Conservation (phyloP, 495 filamentous ascomycete genomes). For the Cladorrhinum samala region DNA sequence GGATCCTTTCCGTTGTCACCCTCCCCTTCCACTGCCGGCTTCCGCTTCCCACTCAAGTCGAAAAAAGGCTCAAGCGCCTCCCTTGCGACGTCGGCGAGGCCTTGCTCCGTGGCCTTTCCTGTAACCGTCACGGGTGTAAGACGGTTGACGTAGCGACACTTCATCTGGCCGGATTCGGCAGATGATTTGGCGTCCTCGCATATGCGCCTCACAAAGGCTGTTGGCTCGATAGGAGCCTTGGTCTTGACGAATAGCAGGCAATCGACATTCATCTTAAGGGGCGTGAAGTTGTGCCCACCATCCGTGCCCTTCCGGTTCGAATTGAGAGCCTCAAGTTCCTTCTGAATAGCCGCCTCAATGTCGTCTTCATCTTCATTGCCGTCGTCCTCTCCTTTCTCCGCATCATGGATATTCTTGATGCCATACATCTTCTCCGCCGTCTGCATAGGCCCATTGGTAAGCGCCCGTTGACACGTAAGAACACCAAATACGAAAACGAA, state of each 20-base stretch:
- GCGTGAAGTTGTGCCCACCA: slow-evolving; percentile 46
- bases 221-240: slow-evolving; percentile 66
- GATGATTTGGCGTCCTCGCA: slow-evolving; percentile 56
- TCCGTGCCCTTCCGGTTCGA: slow-evolving; percentile 36
- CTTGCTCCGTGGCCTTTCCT: slow-evolving; percentile 71
- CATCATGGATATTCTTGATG: slow-evolving; percentile 25
- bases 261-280: slow-evolving; percentile 65
- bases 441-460: slow-evolving; percentile 23
- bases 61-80: slow-evolving; percentile 70
- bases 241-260: slow-evolving; percentile 70
- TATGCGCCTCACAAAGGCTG: slow-evolving; percentile 68
- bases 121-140: slow-evolving; percentile 73
- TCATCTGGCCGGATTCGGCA: slow-evolving; percentile 45
- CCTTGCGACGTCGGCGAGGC: slow-evolving; percentile 63
- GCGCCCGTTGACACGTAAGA: too few relatives aligned
- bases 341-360: slow-evolving; percentile 77
- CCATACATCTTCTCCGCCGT: slow-evolving; percentile 56
- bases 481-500: slow-evolving; percentile 28
- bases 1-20: not conserved
- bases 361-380: slow-evolving; percentile 48
- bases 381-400: slow-evolving; percentile 29
- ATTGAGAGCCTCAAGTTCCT: slow-evolving; percentile 64
- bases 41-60: slow-evolving; percentile 38
- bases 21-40: not conserved
- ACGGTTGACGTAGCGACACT: slow-evolving; percentile 71